phyloP scores from a whole-genome alignment of 2,329 filamentous ascomycete species.

The Ascochyta clinopodiicola region DNA sequence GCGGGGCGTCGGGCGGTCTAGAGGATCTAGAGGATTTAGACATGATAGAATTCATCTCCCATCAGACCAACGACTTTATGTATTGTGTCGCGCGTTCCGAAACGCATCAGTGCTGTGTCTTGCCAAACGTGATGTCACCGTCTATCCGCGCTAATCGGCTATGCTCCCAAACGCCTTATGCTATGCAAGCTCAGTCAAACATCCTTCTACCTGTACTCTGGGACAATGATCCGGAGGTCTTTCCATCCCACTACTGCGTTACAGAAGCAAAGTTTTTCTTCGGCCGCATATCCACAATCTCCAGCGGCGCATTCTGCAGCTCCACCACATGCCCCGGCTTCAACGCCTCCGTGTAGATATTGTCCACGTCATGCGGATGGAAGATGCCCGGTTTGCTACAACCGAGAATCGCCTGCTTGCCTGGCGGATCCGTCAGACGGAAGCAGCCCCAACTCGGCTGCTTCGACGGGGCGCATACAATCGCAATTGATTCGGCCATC shows the following conservation, averaged over 20 bases:
- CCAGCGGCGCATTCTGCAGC: constrained; percentile 63
- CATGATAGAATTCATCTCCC: neutral
- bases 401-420: constrained; percentile 80
- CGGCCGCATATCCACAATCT: constrained; percentile 67
- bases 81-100: no score
- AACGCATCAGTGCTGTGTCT: no score
- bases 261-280: constrained; percentile 28
- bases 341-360: constrained; percentile 78
- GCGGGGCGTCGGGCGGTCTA: neutral
- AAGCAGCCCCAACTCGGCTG: constrained; percentile 88
- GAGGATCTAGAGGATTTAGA: neutral
- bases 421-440: constrained; percentile 89
- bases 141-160: neutral
- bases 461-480: constrained; percentile 90
- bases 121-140: no score
- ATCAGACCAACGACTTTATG: no score
- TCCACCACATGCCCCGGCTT: constrained; percentile 66
- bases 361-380: constrained; percentile 74
- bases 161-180: constrained; percentile 1
- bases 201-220: neutral
- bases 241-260: no score
- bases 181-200: neutral
- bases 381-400: constrained; percentile 83
- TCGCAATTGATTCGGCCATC: constrained; percentile 94
- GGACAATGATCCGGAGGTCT: neutral